Evolutionary conservation across 805 yeast genomes (phyloP).

Genomic region (Kazachstania bromeliacearum): DNA sequence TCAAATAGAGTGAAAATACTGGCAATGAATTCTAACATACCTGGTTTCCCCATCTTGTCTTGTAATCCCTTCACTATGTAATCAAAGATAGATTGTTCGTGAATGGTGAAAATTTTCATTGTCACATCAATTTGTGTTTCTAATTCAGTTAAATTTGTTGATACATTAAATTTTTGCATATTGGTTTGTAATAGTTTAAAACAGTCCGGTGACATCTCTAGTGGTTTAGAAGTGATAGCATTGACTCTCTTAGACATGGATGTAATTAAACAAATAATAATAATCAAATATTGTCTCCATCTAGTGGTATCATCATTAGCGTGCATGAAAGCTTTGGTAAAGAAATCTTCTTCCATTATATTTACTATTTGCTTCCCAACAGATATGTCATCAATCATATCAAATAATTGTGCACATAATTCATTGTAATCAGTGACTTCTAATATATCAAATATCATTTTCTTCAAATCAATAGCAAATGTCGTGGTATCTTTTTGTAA

Average conservation of each 20-base stretch:
- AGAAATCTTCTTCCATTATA: constrained; percentile 20
- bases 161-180: constrained; percentile 10
- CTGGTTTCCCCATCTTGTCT: background rate
- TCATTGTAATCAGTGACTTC: constrained; percentile 16
- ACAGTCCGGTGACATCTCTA: constrained; percentile 9
- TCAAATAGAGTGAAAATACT: constrained; percentile 18
- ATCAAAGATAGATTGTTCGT: constrained; percentile 20
- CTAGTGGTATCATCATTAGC: background rate
- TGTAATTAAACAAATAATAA: constrained; percentile 18
- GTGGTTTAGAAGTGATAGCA: constrained; percentile 5
- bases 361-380: constrained; percentile 11
- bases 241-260: constrained; percentile 17
- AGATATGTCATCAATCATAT: constrained; percentile 11
- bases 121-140: constrained; percentile 15
- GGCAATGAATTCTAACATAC: constrained; percentile 9
- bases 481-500: constrained; percentile 2
- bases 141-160: constrained; percentile 5
- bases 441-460: constrained; percentile 17
- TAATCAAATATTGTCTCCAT: constrained; percentile 8
- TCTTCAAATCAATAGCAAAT: constrained; percentile 3
- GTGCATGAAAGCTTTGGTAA: constrained; percentile 13
- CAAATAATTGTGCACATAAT: constrained; percentile 22
- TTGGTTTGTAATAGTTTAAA: constrained; percentile 10
- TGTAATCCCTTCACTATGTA: constrained; percentile 11
- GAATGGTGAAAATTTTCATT: constrained; percentile 24